These are phyloP conservation scores for Trichoderma guizhouense DNA, from an alignment of 2,329 filamentous ascomycete genomes.

Conservation along the genomic window DNA sequence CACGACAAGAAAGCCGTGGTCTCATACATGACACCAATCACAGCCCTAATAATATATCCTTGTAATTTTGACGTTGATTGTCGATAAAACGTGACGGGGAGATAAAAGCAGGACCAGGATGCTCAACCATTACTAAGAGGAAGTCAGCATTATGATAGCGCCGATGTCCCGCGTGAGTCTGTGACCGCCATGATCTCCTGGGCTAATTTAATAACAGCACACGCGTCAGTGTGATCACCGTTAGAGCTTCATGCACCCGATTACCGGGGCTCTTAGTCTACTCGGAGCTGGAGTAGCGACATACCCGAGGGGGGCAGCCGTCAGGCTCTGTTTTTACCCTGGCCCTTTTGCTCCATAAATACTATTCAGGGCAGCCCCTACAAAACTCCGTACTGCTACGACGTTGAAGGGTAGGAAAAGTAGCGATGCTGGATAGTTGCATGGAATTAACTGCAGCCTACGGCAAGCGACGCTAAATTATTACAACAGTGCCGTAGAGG, in stretches of 20 bases:
- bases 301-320: too few relatives aligned
- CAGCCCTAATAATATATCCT: not conserved
- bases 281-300: not conserved
- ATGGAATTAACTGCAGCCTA: not conserved
- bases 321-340: not conserved
- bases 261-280: not conserved
- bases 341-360: not conserved
- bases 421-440: not conserved
- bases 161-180: not conserved
- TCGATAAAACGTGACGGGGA: not conserved
- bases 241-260: not conserved
- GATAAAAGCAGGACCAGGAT: not conserved
- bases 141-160: not conserved
- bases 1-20: not conserved
- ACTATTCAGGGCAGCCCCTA: not conserved
- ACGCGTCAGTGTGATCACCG: not conserved
- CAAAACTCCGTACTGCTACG: not conserved
- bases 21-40: not conserved
- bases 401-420: not conserved
- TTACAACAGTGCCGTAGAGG: not conserved
- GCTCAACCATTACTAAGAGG: not conserved
- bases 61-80: not conserved
- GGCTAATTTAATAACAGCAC: not conserved
- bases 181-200: not conserved
- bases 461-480: not conserved